Evolutionary conservation across 1,139 yeast species (phyloP), one percentile per base, ranked within the genome.

Genomic region (Candida sanyaensis): DNA sequence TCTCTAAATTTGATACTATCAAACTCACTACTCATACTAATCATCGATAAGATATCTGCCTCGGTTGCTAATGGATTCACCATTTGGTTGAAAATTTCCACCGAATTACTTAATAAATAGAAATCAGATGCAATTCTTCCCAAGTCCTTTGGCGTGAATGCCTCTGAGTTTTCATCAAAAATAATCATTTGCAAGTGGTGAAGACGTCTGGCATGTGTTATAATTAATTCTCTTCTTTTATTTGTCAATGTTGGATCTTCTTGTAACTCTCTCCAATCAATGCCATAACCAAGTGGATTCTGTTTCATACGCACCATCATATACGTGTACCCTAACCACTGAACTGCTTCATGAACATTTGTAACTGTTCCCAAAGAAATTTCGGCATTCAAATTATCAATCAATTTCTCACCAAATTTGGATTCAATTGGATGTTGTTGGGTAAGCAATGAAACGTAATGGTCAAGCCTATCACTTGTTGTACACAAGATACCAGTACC

Each of bases 401-500:
- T 92, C 32, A 95, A 66, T 59, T 88, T 90, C 0, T 82, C 85
- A 50, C 84, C 77, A 42, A 95, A 72, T 51, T 84, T 81, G 0
- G 97, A 90, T 64, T 95, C 99, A 51, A 95, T 93, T 0, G 99
- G 97, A 67, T 91, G 97, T 61, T 95, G 99, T 54, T 95, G 97
- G 0, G 97, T 86, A 29, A 95, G 80, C 32, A 92, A 75, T 0
- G 96, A 83, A 24, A 95, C 80, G 60, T 93, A 95, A 59, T 90
- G 96, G 56, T 91, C 96, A 27, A 95, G 68, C 47, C 82, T 75
- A 61, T 92, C 98, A 52, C 81, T 77, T 0, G 96, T 78, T 0
- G 99, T 93, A 63, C 95, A 84, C 46, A 95, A 73, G 37, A 91
- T 85, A 72, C 98, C 98, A 2, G 93, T 88, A 74, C 99, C 99